Base-by-base conservation (phyloP, 2,329 filamentous ascomycete species). In the Neocucurbitaria cava region DNA sequence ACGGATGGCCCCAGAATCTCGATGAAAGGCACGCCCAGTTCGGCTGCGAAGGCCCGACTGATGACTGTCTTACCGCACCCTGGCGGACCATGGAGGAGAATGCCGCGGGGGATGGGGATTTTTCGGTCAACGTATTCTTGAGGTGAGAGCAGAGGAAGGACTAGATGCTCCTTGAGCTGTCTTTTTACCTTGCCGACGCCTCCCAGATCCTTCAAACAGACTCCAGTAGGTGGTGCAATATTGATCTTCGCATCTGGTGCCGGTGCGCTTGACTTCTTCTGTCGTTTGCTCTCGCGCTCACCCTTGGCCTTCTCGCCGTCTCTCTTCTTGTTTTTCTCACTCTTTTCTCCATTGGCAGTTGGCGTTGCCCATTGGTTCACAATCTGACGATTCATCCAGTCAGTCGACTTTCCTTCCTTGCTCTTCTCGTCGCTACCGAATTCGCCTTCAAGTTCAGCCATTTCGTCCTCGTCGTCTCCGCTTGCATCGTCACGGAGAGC, bases 11-110 rank as follows among this genome's bases (percentile, higher is more conserved):
- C 91, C 0, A 90, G 89, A n/a, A 95, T 87, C 1, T 91, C 85
- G 55, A 96, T 89, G 68, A 92, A 94, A 0, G 91, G 88, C 2
- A 92, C 86, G 1, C 88, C 88, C 18, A 93, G 79, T 58, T 88
- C 86, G 1, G 89, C 89, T 3, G 91, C 91, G 65, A 91, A 88
- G 1, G 90, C 91, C 72, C 92, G 87, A 9, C 90, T 89, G 54
- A 96, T 87, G 80, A 91, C 88, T 0, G 91, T 96, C 76, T 96
- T 96, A 64, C 91, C 91, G 69, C 91, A 95, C 23, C 91, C 91
- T 2, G 91, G 91, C 0, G 91, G 91, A 0, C 91, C 91, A 75
- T 96, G 89, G 5, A 96, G 81, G 21, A 96, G 77, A 15, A 96
- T 87, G 56, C 90, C 90, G 42, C 89, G 85, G 31, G 89, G 87